Base-by-base conservation (phyloP, 2,329 filamentous ascomycete genomes). In the Paraphoma sp. region DNA sequence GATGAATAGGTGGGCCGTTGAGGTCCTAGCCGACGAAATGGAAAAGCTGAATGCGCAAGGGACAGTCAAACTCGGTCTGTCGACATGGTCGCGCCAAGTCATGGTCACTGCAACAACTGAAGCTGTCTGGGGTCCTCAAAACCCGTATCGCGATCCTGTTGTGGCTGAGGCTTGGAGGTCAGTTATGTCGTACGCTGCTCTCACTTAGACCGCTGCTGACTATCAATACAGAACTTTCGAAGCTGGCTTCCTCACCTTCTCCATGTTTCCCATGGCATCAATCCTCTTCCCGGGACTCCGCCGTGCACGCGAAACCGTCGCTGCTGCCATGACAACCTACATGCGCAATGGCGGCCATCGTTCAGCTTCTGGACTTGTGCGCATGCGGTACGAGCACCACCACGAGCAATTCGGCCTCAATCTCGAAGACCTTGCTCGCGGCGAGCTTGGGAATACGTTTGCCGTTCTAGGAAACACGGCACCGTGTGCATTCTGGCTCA, bases 101-200 rank as follows among this genome's bases (percentile, higher is more conserved):
- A 50, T 50, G 48, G 23, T 48, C 12, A 48, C 45, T 12, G 75
- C 77, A 2, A 76, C 72, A 14, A 79, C 77, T 0, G 62, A 72
- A 28, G 67, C 74, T 33, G 70, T 76, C 1, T 80, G 79, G 55
- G 78, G 78, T 7, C 72, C 71, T 3, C 54, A 72, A 54, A 80
- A 79, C 56, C 77, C 77, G 1, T 79, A 67, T 42, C 57, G 69
- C 29, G 69, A 77, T 48, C 57, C 65, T 8, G 54, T 53, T 5
- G 57, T 78, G 16, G 63, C 60, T 18, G 49, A 57, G 18, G 57
- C 54, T 6, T 64, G 46, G 30, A 51, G 51, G 63, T 64, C 53
- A 51, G 56, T 43, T 2, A 5, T 50, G 28, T 12, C 10, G 7
- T 49, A 17, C 12, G n/a, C 30, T n/a, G 36, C 9, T 38, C 43